Evolutionary conservation across 78 protist genomes (phyloP), one percentile per base, ranked within the genome.

Genomic region (Dictyostelium brefeldianum): DNA sequence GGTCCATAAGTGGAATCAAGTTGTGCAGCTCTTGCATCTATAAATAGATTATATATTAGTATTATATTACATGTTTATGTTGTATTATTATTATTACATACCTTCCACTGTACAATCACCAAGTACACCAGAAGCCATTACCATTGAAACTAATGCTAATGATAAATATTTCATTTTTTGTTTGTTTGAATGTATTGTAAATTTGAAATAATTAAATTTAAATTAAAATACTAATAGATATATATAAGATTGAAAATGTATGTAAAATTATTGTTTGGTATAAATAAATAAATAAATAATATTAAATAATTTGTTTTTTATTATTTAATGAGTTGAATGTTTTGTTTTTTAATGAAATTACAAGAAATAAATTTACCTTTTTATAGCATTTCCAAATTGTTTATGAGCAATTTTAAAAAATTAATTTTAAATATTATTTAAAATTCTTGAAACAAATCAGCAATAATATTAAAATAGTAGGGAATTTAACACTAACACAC

Each of bases 1-100:
- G 93, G 84, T 18, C 93, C 83, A 54, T 43, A 59, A 17, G 50
- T 56, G 74, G 47, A 25, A 74, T 74, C 92, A 27, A 83, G 36
- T 31, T 51, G 50, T 11, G 90, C 90, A n/a, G 90, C 0, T 8
- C 31, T 70, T 31, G 78, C 43, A 48, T 15, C 89, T 81, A 65
- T 27, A 62, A 18, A 80, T 20, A 20, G 6, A n/a, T n/a, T n/a
- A n/a, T n/a, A n/a, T n/a, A n/a, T n/a, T n/a, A n/a, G n/a, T n/a
- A n/a, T n/a, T n/a, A n/a, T n/a, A n/a, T n/a, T n/a, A 43, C 5
- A 47, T n/a, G 47, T 70, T 29, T n/a, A 5, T 46, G 54, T 7
- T n/a, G 2, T 8, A 74, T 3, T 74, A 48, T 48, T 8, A 48
- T 2, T 48, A 48, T 74, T 14, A 11, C n/a, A n/a, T n/a, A n/a